These are phyloP conservation scores for Phytophthora tubulina DNA, from an alignment of 352 stramenopile species.

Conservation along the genomic window DNA sequence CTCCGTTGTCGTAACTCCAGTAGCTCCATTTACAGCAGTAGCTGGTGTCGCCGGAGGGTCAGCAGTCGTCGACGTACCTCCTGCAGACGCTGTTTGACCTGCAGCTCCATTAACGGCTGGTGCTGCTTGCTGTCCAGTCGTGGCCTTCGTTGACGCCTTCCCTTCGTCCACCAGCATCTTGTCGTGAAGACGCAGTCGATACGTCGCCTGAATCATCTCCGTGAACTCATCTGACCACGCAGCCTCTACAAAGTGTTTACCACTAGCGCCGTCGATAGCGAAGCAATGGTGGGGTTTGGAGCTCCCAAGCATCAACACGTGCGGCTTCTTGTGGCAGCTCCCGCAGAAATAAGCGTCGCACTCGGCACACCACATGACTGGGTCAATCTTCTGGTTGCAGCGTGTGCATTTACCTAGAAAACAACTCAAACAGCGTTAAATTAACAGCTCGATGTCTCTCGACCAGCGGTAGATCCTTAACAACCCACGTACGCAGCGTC, in stretches of 20 bases:
- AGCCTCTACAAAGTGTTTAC: constrained; percentile 54
- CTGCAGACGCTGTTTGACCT: constrained; percentile 1
- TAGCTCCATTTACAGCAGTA: constrained; percentile 10
- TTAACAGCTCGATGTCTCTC: neutral
- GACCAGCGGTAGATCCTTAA: constrained; percentile 1
- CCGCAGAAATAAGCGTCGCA: constrained; percentile 75
- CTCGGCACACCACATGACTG: constrained; percentile 71
- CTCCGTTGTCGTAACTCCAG: neutral
- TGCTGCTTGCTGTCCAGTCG: constrained; percentile 11
- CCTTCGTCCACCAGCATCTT: constrained; percentile 27
- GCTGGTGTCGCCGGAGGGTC: neutral
- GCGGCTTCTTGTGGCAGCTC: constrained; percentile 60
- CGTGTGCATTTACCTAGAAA: constrained; percentile 54
- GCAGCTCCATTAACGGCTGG: constrained; percentile 7
- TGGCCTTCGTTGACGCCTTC: constrained; percentile 12
- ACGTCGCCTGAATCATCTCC: constrained; percentile 41
- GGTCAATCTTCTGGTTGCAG: constrained; percentile 45
- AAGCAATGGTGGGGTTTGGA: constrained; percentile 59
- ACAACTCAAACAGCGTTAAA: neutral
- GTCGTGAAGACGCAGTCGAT: constrained; percentile 43
- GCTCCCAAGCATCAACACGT: constrained; percentile 58
- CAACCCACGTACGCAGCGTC: constrained; percentile 41
- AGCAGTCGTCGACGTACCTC: constrained; percentile 9
- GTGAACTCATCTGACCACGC: constrained; percentile 54
- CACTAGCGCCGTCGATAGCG: constrained; percentile 61